phyloP scores from a whole-genome alignment of 139 green algal species.

The Marvania coccoides region DNA sequence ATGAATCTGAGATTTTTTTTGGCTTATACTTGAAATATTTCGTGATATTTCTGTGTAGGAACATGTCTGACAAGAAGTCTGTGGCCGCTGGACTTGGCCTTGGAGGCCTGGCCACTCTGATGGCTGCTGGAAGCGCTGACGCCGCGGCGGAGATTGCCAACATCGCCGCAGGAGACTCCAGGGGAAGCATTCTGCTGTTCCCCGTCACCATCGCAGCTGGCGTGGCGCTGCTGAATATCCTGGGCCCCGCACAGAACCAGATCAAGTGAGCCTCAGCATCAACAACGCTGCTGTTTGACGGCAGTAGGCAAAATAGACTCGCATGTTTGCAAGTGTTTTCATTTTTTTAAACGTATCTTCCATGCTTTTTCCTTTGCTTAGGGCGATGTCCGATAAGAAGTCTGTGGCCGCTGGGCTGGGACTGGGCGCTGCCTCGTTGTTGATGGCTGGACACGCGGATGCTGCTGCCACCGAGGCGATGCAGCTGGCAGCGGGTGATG shows the following conservation, averaged over 20 bases:
- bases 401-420: background rate
- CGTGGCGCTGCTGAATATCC: slow-evolving; percentile 20
- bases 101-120: slow-evolving; percentile 9
- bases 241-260: slow-evolving; percentile 19
- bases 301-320: too few relatives aligned
- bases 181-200: slow-evolving; percentile 6
- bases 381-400: slow-evolving; percentile 15
- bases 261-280: too few relatives aligned
- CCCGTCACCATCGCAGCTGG: slow-evolving; percentile 12
- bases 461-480: slow-evolving; percentile 67
- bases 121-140: slow-evolving; percentile 28
- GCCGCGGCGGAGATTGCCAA: slow-evolving; percentile 39
- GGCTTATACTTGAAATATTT: too few relatives aligned
- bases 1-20: too few relatives aligned
- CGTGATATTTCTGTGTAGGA: too few relatives aligned
- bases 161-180: slow-evolving; percentile 32
- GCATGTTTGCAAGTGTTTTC: too few relatives aligned
- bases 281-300: too few relatives aligned
- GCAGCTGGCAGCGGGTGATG: slow-evolving; percentile 44
- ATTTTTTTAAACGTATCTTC: too few relatives aligned
- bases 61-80: slow-evolving; percentile 14
- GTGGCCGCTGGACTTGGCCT: slow-evolving; percentile 1
- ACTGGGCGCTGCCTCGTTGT: slow-evolving; percentile 14
- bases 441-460: slow-evolving; percentile 40
- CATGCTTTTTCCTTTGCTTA: too few relatives aligned